These are phyloP conservation scores for Phytophthora meadii DNA, from an alignment of 352 stramenopile species.

Conservation along the genomic window DNA sequence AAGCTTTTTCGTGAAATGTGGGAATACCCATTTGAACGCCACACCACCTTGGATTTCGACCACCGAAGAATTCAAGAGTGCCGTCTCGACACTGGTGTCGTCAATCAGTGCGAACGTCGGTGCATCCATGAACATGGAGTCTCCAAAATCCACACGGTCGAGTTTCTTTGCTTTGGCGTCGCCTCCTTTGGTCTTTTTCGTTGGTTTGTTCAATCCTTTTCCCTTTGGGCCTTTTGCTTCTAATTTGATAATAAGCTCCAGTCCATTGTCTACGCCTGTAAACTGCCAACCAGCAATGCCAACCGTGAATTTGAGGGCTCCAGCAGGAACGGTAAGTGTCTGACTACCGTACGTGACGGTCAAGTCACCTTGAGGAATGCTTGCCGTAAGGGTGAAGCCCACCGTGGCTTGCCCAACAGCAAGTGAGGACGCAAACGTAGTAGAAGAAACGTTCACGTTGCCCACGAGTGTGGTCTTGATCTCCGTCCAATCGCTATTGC, in stretches of 20 bases:
- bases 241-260: conserved; percentile 41
- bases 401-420: conserved; percentile 11
- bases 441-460: conserved; percentile 32
- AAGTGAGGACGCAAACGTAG: conserved; percentile 33
- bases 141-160: conserved; percentile 41
- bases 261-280: conserved; percentile 17
- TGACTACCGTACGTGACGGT: conserved; percentile 44
- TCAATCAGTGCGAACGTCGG: conserved; percentile 30
- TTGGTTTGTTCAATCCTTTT: conserved; percentile 9
- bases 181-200: conserved; percentile 26
- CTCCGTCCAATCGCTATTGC: conserved; percentile 33
- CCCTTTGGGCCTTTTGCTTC: conserved; percentile 35
- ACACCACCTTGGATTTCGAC: conserved; percentile 7
- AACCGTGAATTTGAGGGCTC: conserved; percentile 54
- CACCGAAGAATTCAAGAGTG: conserved; percentile 38
- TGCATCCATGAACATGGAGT: conserved; percentile 51
- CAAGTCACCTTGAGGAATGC: conserved; percentile 39
- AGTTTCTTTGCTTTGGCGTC: conserved; percentile 1
- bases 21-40: conserved; percentile 53
- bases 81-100: conserved; percentile 1
- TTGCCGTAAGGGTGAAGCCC: conserved; percentile 46
- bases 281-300: conserved; percentile 45
- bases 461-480: conserved; percentile 21
- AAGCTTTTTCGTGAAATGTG: conserved; percentile 40
- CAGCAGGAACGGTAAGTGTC: conserved; percentile 39